Evolutionary conservation across 805 yeast species (phyloP).

Genomic region (Barnettozyma siamensis): DNA sequence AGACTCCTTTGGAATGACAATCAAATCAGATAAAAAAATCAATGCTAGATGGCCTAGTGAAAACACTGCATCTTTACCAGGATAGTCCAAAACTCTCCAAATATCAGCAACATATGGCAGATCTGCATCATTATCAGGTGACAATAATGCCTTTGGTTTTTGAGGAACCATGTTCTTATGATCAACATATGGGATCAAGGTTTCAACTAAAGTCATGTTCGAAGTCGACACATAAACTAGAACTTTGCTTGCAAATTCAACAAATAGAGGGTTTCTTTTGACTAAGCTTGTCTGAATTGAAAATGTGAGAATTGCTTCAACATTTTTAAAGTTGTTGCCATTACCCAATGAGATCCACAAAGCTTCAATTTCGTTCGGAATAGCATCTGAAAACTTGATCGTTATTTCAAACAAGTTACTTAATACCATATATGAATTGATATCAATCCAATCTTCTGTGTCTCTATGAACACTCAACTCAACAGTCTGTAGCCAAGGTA

Average conservation of each 20-base stretch:
- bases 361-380: constrained; percentile 87
- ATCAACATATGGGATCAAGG: constrained; percentile 62
- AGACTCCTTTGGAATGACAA: constrained; percentile 60
- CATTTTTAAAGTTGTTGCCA: constrained; percentile 62
- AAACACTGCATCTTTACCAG: constrained; percentile 66
- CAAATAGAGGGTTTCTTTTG: constrained; percentile 65
- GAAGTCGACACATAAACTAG: constrained; percentile 68
- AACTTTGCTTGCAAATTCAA: constrained; percentile 75
- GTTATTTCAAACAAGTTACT: constrained; percentile 82
- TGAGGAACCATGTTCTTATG: constrained; percentile 91
- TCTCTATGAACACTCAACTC: constrained; percentile 45
- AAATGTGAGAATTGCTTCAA: constrained; percentile 65
- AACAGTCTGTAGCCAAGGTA: constrained; percentile 91
- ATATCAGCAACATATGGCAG: constrained; percentile 78
- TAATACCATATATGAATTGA: constrained; percentile 57
- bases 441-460: constrained; percentile 32
- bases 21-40: constrained; percentile 76
- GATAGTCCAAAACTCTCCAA: constrained; percentile 46
- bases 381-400: constrained; percentile 61
- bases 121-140: constrained; percentile 29
- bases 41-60: constrained; percentile 85
- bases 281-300: constrained; percentile 62
- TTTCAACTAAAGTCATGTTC: constrained; percentile 49
- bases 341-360: constrained; percentile 92
- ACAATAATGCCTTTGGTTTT: constrained; percentile 30